Evolutionary conservation across 805 yeast species (phyloP).

Genomic region (Candida suzukii): DNA sequence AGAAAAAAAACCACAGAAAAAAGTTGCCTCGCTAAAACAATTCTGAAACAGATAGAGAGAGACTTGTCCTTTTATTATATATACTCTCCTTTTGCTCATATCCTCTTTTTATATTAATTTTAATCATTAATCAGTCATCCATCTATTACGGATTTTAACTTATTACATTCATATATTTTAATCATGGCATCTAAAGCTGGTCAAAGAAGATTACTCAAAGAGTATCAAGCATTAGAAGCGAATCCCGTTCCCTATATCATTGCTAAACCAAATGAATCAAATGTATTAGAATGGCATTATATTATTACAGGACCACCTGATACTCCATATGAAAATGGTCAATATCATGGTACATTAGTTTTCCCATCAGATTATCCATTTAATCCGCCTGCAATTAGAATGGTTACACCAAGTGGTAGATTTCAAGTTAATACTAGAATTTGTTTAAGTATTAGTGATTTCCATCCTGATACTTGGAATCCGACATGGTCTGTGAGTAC

Average conservation of each 20-base stretch:
- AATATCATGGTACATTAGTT: conserved; percentile 80
- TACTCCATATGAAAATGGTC: conserved; percentile 81
- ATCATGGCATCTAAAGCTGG: conserved; percentile 26
- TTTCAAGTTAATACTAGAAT: conserved; percentile 75
- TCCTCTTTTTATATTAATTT: too few relatives aligned
- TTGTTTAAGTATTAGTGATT: conserved; percentile 90
- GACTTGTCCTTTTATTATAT: too few relatives aligned
- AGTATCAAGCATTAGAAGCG: conserved; percentile 68
- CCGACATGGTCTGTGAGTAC: conserved; percentile 95
- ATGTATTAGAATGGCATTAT: conserved; percentile 91
- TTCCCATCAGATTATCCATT: conserved; percentile 86
- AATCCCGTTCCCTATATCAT: conserved; percentile 79
- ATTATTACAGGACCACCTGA: conserved; percentile 87
- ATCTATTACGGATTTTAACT: too few relatives aligned
- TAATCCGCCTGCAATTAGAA: conserved; percentile 84
- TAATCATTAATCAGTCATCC: too few relatives aligned
- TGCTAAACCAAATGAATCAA: conserved; percentile 83
- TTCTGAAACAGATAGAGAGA: too few relatives aligned
- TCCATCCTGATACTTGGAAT: conserved; percentile 92
- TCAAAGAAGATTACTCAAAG: conserved; percentile 54
- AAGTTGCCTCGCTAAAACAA: too few relatives aligned
- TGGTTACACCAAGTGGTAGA: conserved; percentile 87
- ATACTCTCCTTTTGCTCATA: too few relatives aligned
- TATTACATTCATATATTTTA: too few relatives aligned
- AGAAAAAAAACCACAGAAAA: too few relatives aligned